Evolutionary conservation across 305 asterid genomes (phyloP).

Genomic region (Withania somnifera): DNA sequence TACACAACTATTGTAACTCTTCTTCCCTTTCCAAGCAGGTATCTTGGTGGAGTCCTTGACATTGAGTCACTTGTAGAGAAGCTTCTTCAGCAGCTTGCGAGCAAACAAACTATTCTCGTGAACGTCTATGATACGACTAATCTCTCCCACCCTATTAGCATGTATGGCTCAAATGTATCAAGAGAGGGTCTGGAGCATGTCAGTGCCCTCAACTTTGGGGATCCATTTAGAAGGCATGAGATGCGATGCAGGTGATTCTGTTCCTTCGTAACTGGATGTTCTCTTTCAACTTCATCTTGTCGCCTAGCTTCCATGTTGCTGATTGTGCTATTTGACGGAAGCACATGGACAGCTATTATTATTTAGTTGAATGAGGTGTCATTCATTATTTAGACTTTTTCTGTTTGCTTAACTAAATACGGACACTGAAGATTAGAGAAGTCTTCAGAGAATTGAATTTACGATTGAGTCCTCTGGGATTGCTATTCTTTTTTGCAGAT

Average conservation of each 20-base stretch:
- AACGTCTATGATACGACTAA: constrained; percentile 76
- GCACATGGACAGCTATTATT: not conserved
- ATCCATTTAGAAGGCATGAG: constrained; percentile 90
- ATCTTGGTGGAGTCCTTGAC: constrained; percentile 94
- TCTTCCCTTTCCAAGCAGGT: constrained; percentile 36
- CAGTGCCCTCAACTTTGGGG: constrained; percentile 87
- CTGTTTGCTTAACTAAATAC: not conserved
- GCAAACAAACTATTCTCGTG: constrained; percentile 87
- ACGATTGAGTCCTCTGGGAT: not conserved
- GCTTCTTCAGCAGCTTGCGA: constrained; percentile 94
- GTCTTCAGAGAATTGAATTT: not conserved
- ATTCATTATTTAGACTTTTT: not conserved
- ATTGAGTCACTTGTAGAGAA: constrained; percentile 94
- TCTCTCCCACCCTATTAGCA: constrained; percentile 63
- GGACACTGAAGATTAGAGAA: not conserved
- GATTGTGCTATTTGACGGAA: not conserved
- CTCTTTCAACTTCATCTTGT: not conserved
- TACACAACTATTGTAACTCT: not conserved
- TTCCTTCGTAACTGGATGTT: not conserved
- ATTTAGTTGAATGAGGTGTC: not conserved
- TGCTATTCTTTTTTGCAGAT: constrained; percentile 32
- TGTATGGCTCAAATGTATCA: constrained; percentile 65
- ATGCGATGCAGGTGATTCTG: constrained; percentile 85
- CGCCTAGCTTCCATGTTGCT: not conserved
- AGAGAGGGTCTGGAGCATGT: constrained; percentile 41